Base-by-base conservation (phyloP, 495 filamentous ascomycete species). In the Penicillium salamii region DNA sequence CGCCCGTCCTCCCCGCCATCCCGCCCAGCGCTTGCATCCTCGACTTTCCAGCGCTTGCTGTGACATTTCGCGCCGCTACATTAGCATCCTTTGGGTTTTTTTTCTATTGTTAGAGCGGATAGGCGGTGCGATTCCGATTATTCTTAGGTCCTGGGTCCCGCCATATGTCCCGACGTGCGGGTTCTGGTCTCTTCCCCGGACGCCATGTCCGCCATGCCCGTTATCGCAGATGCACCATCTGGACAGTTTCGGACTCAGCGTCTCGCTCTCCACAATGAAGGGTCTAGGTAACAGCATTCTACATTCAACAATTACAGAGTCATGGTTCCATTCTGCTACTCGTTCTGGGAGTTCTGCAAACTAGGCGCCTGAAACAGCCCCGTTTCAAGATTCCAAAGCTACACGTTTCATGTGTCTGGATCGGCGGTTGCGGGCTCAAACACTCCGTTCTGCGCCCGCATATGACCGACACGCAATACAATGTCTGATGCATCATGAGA, bases 1-100 rank as follows among this genome's bases (percentile, higher is more conserved):
- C 56, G 56, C 56, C 52, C 44, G 14, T 37, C 51, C 37, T 34
- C 20, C 12, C 34, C 49, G 23, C 23, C 11, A n/a, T 47, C 52
- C 49, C 52, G 55, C 55, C n/a, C 47, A 53, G 48, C 56, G 56
- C 56, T 34, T 55, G 42, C 52, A 46, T 11, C 42, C 28, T 28
- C n/a, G 39, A 28, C 15, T 44, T 11, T 37, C n/a, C 7, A 51
- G 52, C 48, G 48, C 49, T 55, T 49, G 45, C 37, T 23, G 36
- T 46, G 14, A 17, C 18, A 12, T 13, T 32, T 32, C 29, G 29
- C 29, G 29, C 29, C 12, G 3, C 29, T n/a, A n/a, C 29, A 11
- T 7, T 12, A 11, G 29, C 29, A 14, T 37, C 32, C n/a, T 33
- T 13, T 28, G 12, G 3, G 0, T 15, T 13, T 32, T 13, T 32